phyloP scores from a whole-genome alignment of 2,329 filamentous ascomycete species.

The Thelonectria olida region DNA sequence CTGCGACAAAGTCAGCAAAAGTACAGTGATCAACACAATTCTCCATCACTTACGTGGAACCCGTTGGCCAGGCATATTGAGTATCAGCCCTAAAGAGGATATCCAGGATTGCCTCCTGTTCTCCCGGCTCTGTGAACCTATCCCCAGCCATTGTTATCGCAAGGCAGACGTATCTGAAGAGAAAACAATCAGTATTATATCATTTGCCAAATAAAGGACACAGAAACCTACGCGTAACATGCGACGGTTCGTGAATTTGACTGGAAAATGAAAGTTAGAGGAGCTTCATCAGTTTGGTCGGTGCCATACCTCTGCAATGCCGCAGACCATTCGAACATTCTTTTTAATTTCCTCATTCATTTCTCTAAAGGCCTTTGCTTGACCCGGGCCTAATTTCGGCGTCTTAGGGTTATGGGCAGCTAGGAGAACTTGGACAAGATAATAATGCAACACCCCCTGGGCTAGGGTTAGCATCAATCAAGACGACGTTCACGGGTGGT shows the following conservation, averaged over 20 bases:
- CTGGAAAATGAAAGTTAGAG: conserved; percentile 12
- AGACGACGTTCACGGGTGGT: too few species aligned
- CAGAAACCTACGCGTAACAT: conserved; percentile 27
- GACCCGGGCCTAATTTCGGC: conserved; percentile 38
- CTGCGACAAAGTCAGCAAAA: conserved; percentile 21
- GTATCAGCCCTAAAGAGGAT: conserved; percentile 45
- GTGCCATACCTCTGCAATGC: conserved; percentile 39
- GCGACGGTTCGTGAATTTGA: conserved; percentile 36
- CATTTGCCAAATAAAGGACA: accelerated
- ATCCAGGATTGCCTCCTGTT: conserved; percentile 49
- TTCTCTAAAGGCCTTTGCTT: conserved; percentile 34
- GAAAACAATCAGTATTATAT: not conserved
- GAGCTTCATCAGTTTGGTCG: too few species aligned
- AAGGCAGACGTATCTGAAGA: conserved; percentile 38
- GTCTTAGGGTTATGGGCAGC: conserved; percentile 41
- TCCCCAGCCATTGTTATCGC: conserved; percentile 48
- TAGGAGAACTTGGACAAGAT: conserved; percentile 39
- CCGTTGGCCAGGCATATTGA: conserved; percentile 41
- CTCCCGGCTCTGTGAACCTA: conserved; percentile 46
- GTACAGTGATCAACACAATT: not conserved
- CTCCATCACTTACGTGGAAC: conserved; percentile 34
- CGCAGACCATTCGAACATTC: conserved; percentile 40
- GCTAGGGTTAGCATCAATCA: too few species aligned
- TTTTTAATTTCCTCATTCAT: conserved; percentile 42
- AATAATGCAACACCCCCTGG: conserved; percentile 40